phyloP scores from a whole-genome alignment of 2,329 filamentous ascomycete species.

The Pyrenophora graminea region DNA sequence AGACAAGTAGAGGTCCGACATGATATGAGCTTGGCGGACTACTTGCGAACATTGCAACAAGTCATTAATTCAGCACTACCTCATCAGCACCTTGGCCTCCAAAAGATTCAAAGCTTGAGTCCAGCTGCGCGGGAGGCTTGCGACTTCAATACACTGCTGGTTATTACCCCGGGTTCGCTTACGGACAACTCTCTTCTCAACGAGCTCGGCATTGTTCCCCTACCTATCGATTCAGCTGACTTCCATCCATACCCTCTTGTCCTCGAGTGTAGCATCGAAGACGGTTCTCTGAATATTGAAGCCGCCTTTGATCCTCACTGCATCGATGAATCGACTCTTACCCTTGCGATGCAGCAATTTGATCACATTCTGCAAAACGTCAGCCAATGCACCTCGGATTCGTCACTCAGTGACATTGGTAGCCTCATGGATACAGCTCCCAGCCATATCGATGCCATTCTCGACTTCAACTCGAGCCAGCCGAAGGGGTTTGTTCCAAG shows the following conservation, averaged over 20 bases:
- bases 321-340: not conserved
- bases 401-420: not conserved
- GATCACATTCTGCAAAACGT: not conserved
- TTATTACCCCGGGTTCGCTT: not conserved
- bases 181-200: not conserved
- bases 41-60: not conserved
- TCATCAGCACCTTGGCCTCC: not conserved
- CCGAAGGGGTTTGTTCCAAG: not conserved
- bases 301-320: not conserved
- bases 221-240: not conserved
- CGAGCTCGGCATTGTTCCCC: not conserved
- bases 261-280: not conserved
- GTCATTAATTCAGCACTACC: not conserved
- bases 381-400: not conserved
- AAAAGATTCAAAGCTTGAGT: not conserved
- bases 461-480: not conserved
- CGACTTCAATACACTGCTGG: not conserved
- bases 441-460: not conserved
- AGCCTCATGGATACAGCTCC: not conserved
- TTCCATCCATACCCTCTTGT: not conserved
- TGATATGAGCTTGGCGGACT: not conserved
- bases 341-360: not conserved
- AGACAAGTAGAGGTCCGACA: not conserved
- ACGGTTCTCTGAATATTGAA: not conserved
- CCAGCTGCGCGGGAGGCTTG: not conserved